Base-by-base conservation (phyloP, 2,329 filamentous ascomycete genomes). In the Hawksworthiomyces lignivorus region DNA sequence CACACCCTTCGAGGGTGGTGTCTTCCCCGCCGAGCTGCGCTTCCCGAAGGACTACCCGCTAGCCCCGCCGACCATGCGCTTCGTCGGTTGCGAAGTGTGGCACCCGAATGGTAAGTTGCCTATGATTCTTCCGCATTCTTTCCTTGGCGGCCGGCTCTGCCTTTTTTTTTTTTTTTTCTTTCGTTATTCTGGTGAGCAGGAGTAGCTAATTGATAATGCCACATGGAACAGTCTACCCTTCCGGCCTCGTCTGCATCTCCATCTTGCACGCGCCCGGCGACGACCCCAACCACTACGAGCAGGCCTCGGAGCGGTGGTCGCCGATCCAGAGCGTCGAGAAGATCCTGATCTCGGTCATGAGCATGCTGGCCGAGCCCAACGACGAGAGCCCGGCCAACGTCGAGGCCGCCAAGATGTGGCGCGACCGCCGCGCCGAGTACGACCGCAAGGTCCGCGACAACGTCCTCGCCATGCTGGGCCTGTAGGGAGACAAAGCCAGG, bases 31-130 rank as follows among this genome's bases (percentile, higher is more conserved):
- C 20, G 88, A 95, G 64, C 77, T 98, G 54, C 88, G 83, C 56
- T 98, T 98, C 57, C 90, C 92, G 6, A 86, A 85, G 59, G 92
- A 98, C 63, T 98, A 98, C 58, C 92, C 92, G n/a, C 77, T 97
- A 6, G 85, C 89, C 53, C 92, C 92, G 48, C 92, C 92, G 8
- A 88, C 84, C 30, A 97, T 98, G 90, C 87, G 84, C 62, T 98
- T 98, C 63, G 70, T 94, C 39, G 86, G 86, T 41, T 47, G 43
- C 20, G 87, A 94, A 56, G 81, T 98, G 52, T 97, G 89, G 80
- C 92, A 98, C 69, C 92, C 92, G 0, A 98, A 98, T 62, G 87
- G 89, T 94, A 63, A 29, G 69, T 39, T 33, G 31, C 34, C 24
- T 12, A 12, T 26, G 24, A 26, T 26, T 15, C 29, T 18, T 15